Base-by-base conservation (phyloP, 2,329 filamentous ascomycete genomes). In the Aspergillus amoenus region DNA sequence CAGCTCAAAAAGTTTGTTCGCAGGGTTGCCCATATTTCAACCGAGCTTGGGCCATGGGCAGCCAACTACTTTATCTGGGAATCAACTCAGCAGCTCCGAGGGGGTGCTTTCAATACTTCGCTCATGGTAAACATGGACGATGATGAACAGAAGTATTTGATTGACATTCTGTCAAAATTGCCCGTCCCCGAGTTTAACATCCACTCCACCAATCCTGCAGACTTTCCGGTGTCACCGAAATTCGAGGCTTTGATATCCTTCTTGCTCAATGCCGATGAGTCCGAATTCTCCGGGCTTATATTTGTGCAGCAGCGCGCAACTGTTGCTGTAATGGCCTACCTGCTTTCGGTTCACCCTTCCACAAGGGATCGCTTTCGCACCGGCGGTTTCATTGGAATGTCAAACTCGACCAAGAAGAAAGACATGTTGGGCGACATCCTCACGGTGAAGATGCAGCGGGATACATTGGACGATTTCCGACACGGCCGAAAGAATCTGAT, bases 41-140 rank as follows among this genome's bases (percentile, higher is more conserved):
- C 68, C 3, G 81, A 88, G 45, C 78, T 92, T 4, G 90, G 90
- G 0, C 62, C 77, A 1, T 93, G 88, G 87, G 88, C 88, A 1
- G 82, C 82, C 0, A 86, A 92, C 48, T 82, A 81, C 49, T 92
- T 87, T 66, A 82, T 92, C 22, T 72, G 73, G 51, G 76, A 76
- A 39, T 79, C 81, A 3, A 74, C 85, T 9, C 70, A 67, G 46
- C 72, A 72, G 46, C 66, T 78, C 11, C 63, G 45, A 9, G 52
- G 50, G 13, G 62, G 59, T 3, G 51, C 63, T 12, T 45, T 64
- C 6, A 60, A 68, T 17, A 54, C 44, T 73, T 76, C 52, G 51
- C 55, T 68, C 51, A 66, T 77, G n/a, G 70, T 77, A 21, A 69
- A 71, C 1, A 81, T 79, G 75, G 73, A 76, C 3, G 75, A 78